Base-by-base conservation (phyloP, 768 basidiomycete genomes). In the Lepiota venenata region DNA sequence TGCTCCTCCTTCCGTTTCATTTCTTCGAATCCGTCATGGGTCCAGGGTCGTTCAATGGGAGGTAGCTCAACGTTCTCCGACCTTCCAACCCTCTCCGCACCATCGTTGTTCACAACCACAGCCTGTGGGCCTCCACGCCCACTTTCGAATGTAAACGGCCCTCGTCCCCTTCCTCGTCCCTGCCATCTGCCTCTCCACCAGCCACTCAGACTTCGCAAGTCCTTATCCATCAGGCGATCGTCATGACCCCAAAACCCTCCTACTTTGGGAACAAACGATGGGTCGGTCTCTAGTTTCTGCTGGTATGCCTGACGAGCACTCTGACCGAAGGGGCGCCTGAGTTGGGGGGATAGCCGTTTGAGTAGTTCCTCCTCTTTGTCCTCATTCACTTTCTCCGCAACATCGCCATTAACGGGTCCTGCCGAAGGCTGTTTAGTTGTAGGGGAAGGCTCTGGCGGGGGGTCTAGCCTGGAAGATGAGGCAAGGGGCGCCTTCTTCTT, bases 211-310 rank as follows among this genome's bases (percentile, higher is more conserved):
- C 85, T 87, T 39, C 92, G 82, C 39, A 91, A 69, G 57, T 90
- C 84, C 67, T 90, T 90, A 69, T 91, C 87, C 65, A 92, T 73
- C 51, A 93, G 72, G 44, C 94, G 85, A 66, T 96, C 93, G 67
- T 97, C 94, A 65, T 97, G 94, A 4, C 90, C 86, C 93, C 92
- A 97, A 65, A 97, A 97, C 58, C 87, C 87, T 51, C 94, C 94
- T 20, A 95, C 88, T 21, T 85, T 88, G 20, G 94, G 94, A 25
- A 92, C 88, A 66, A 86, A 93, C 2, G 91, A 90, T 1, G 94
- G 93, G 66, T 97, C 94, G 10, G 71, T 75, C 54, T 91, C 86
- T 21, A 96, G 75, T 27, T 87, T 84, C 58, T 90, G 81, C 58
- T 91, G 86, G 69, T 97, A 96, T 16, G 84, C 88, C 66, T 93